Base-by-base conservation (phyloP, 1,284 basidiomycete genomes). In the Wolfiporia cocos region DNA sequence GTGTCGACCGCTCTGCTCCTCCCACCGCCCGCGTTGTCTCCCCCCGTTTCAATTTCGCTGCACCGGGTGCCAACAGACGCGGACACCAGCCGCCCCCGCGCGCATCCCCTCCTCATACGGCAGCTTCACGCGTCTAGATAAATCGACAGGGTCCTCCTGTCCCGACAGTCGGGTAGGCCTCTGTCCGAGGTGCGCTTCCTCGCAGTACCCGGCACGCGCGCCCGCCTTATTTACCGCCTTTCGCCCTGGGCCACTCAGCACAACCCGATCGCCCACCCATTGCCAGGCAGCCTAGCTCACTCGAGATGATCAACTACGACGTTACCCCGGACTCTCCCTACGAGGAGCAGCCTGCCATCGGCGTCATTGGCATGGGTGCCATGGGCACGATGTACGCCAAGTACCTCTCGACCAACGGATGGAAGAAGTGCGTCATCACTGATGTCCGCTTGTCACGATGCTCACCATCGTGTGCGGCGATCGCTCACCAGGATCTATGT, bases 361-460 rank as follows among this genome's bases (percentile, higher is more conserved):
- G 91, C 4, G 68, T 94, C 41, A 93, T 93, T 48, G 91, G 91
- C 1, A 93, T 94, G 91, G 90, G 90, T 3, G 78, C 92, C 47
- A 99, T 98, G 95, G 95, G 95, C 3, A 73, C 73, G 53, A 89
- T 99, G 86, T 99, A 98, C 62, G 92, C 93, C 0, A 76, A 75
- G 29, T 65, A 73, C 31, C 70, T 98, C 26, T 76, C 79, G 6
- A 69, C 72, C 7, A 91, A 84, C 2, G 93, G 92, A 1, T 92
- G 88, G 81, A 79, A 84, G 67, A 87, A 82, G 92, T 92, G 50
- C 53, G 75, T 61, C 1, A 1, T 23, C 28, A 9, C 14, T 5
- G 5, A n/a, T 20, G 14, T 18, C 24, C 18, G 15, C 34, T 15
- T 19, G 32, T 37, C 19, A 37, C 7, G 29, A 21, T n/a, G 26